Evolutionary conservation across 208 protist species (phyloP).

Genomic region (Angomonas deanei): DNA sequence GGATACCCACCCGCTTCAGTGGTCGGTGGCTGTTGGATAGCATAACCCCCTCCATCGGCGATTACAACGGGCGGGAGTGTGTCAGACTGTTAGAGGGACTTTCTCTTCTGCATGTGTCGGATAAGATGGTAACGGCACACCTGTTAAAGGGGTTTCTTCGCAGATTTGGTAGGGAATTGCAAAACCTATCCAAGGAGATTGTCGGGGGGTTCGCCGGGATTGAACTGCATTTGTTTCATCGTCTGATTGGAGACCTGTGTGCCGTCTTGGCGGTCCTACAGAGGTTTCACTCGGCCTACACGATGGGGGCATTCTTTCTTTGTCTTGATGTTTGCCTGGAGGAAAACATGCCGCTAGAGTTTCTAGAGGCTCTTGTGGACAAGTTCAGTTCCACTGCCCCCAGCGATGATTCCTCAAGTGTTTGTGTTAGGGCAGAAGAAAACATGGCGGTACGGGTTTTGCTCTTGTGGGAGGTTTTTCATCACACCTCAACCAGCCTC

Average conservation of each 20-base stretch:
- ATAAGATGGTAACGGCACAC: slow-evolving; percentile 33
- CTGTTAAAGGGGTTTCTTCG: slow-evolving; percentile 25
- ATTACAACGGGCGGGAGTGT: slow-evolving; percentile 13
- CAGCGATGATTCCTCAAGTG: neutral
- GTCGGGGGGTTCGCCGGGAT: no score
- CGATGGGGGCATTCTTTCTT: neutral
- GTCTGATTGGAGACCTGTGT: neutral
- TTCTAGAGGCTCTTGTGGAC: neutral
- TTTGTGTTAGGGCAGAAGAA: neutral
- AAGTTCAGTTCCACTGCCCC: neutral
- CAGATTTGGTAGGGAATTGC: no score
- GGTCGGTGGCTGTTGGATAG: slow-evolving; percentile 9
- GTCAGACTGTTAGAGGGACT: slow-evolving; percentile 26
- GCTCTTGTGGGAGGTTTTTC: neutral
- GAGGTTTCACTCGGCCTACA: neutral
- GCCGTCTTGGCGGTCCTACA: neutral
- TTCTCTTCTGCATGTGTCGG: slow-evolving; percentile 21
- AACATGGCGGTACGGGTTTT: neutral
- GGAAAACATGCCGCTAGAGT: neutral
- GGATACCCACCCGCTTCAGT: neutral
- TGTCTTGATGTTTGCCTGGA: neutral
- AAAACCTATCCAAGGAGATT: no score
- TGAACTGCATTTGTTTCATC: neutral
- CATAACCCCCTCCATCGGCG: slow-evolving; percentile 14
- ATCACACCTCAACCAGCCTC: no score